Base-by-base conservation (phyloP, 345 rosid species). In the Camelina laxa region DNA sequence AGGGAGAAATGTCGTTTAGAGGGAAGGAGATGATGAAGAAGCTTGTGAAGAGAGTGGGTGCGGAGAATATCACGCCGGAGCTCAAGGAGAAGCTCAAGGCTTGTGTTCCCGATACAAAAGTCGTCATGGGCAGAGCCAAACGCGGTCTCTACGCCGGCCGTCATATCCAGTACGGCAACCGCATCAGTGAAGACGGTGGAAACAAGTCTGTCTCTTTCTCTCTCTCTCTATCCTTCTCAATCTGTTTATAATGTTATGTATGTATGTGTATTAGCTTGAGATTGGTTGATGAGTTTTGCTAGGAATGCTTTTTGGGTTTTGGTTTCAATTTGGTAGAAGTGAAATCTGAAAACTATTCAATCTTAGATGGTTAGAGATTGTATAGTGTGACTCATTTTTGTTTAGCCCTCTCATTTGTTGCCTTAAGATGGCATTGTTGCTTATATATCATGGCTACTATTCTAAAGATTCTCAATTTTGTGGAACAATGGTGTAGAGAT, bases 11-110 rank as follows among this genome's bases (percentile, higher is more conserved):
- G 98, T 91, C 93, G 67, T 93, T 89, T 36, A 78, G 93, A 83
- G 96, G 97, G 82, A 91, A 66, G 75, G 91, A 88, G 83, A 88
- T 89, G 90, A 88, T 91, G 96, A 91, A 91, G 83, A 94, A 86
- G 77, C 72, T 90, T n/a, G 75, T 91, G 79, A 86, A 75, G 82
- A 87, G 81, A 69, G 88, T 90, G 1, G 96, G 97, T 48, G 89
- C 89, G 77, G 79, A 81, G 24, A 88, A 82, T 58, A 20, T 90
- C 36, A 81, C 92, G 16, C 86, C 91, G 9, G 87, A 84, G 31
- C 79, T 86, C 42, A 86, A 87, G 71, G 87, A 87, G 24, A 75
- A 88, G 33, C 86, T 95, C 38, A 80, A 85, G 79, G 89, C 85
- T 65, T 84, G 84, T 83, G 82, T 90, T 4, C 99, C 97, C 2